Evolutionary conservation across 2,329 filamentous ascomycete species (phyloP), one percentile per base, ranked within the genome.

Genomic region (Pyricularia grisea): DNA sequence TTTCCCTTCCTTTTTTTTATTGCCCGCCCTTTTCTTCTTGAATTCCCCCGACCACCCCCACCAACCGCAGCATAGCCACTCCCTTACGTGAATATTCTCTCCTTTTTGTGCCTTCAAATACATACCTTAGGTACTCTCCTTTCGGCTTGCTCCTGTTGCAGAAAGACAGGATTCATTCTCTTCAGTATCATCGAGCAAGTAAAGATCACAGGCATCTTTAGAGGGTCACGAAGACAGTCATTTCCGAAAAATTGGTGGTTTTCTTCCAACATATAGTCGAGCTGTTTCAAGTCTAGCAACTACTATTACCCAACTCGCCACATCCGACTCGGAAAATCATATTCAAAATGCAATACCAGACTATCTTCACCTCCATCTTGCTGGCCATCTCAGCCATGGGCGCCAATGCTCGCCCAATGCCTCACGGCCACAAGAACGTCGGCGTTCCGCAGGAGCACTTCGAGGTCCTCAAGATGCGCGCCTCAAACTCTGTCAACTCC

Each of bases 401-500:
- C 42, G 28, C 68, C 55, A 55, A 55, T 55, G 42, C 42, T 55
- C 66, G 60, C 33, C 70, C 71, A 7, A 67, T 71, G 69, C 71
- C 71, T 7, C 65, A 28, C 60, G 71, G 75, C 58, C 78, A 77
- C 72, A 79, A 78, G 5, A 77, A 76, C 42, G 79, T 79, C 70
- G 75, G 76, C 7, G 79, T 81, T 33, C 77, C 77, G 5, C 78
- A 79, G 69, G 78, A 81, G 66, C 79, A 84, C 72, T 77, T 82
- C 68, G 81, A 84, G 73, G 79, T 82, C 70, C 77, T 84, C 31
- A 74, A 75, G 33, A 74, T 82, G 70, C 78, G 81, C 28, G 77
- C 79, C 60, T 75, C 77, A 30, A 79, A 74, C 1, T 72, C 74
- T 6, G 74, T 82, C 60, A 80, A 83, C 74, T 78, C 79, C 27